phyloP scores from a whole-genome alignment of 1,139 yeast species.

The Diutina ranongensis region DNA sequence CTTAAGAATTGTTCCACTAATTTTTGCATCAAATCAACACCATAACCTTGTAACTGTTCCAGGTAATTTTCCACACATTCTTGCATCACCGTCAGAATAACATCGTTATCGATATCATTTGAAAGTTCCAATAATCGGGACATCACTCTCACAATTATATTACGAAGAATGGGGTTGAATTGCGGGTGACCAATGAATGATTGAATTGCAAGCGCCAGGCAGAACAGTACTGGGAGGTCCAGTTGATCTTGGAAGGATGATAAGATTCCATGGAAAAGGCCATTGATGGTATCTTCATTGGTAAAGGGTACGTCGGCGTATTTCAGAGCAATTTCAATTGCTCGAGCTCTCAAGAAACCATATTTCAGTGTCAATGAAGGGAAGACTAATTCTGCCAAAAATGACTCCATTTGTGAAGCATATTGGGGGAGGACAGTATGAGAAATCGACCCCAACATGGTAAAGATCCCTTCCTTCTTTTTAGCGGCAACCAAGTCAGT shows the following conservation, averaged over 20 bases:
- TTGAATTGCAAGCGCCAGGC: constrained; percentile 80
- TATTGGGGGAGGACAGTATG: constrained; percentile 44
- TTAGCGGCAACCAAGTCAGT: constrained; percentile 51
- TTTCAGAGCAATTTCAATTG: constrained; percentile 66
- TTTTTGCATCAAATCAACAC: constrained; percentile 73
- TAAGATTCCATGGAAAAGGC: constrained; percentile 58
- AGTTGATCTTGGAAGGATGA: constrained; percentile 38
- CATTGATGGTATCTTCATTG: constrained; percentile 35
- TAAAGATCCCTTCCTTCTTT: constrained; percentile 68
- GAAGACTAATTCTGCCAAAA: constrained; percentile 50
- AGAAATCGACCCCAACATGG: constrained; percentile 67
- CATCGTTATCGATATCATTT: constrained; percentile 77
- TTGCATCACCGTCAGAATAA: constrained; percentile 85
- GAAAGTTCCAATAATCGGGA: constrained; percentile 65
- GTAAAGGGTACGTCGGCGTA: constrained; percentile 55
- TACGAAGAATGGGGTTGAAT: constrained; percentile 56
- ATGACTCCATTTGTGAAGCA: constrained; percentile 53
- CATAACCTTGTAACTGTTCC: constrained; percentile 87
- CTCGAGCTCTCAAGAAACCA: constrained; percentile 75
- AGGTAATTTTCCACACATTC: constrained; percentile 87
- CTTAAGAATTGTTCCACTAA: constrained; percentile 73
- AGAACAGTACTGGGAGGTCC: constrained; percentile 68
- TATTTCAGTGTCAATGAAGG: constrained; percentile 59
- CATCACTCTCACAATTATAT: constrained; percentile 72
- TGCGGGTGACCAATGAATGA: constrained; percentile 55